Base-by-base conservation (phyloP, 2,329 filamentous ascomycete species). In the Boeremia exigua region DNA sequence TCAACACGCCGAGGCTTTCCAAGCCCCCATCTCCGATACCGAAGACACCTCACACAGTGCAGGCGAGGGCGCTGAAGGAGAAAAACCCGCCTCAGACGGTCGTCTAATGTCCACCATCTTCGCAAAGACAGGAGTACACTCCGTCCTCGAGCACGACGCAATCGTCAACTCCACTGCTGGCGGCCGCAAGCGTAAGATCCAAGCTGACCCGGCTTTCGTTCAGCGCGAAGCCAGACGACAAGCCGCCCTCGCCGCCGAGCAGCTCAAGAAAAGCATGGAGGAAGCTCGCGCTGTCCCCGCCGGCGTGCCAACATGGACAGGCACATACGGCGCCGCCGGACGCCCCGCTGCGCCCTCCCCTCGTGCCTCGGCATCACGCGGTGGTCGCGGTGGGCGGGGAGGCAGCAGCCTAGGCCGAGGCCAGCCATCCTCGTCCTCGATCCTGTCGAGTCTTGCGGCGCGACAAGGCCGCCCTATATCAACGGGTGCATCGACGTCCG, bases 251-350 rank as follows among this genome's bases (percentile, higher is more conserved):
- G 93, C 94, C 1, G 91, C 91, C 0, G 84, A 84, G 19, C 88
- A 91, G 61, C 84, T 98, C 2, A 86, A 87, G 28, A 86, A 86
- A 56, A 88, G 92, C 9, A 87, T 86, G 37, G 86, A 93, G 68
- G 83, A 88, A 28, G 92, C 93, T 2, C 83, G 86, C 10, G 83
- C 81, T 8, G 81, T 94, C 1, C 91, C 91, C 0, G 88, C 92
- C 29, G 94, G 94, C 7, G 92, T 90, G 0, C 91, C 95, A 8
- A 97, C 94, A 0, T 98, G 94, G 94, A 98, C 94, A 0, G 94
- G 95, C 1, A 86, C 90, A 65, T 86, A 90, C 42, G 94, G 94
- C 9, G 84, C 88, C 45, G 87, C 87, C 4, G 94, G 93, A 1
- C 82, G 90, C 32, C 83, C 86, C 25, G 55, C 42, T 28, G 36